Evolutionary conservation across 768 basidiomycete genomes (phyloP), one percentile per base, ranked within the genome.

Genomic region (Pleurotus eryngii): DNA sequence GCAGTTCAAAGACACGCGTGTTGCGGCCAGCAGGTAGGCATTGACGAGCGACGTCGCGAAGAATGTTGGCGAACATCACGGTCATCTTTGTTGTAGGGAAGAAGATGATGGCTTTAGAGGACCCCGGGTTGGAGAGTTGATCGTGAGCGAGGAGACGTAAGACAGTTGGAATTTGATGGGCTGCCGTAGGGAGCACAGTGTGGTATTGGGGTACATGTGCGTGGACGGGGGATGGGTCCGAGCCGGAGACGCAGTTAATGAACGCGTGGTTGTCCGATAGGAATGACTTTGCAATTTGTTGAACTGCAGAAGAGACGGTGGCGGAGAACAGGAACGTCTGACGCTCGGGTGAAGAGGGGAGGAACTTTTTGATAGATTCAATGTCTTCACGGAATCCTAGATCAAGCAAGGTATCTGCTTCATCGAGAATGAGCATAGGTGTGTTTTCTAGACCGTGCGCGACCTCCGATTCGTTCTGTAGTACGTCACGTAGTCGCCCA

Each of bases 301-400:
- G 83, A 60, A 97, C 87, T 3, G 79, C 78, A 3, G 70, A 76
- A 0, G 90, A 87, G 37, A 95, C 84, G 2, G 93, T 95, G 20
- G 95, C 94, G 12, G 90, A 92, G 73, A 96, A 95, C 56, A 98
- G 77, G 74, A 96, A 87, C 0, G 94, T 96, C 67, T 95, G 94
- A n/a, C 93, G 85, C 54, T 82, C 67, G 0, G 86, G 82, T 1
- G 72, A 64, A 17, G 74, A 73, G 6, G 89, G 87, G n/a, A 95
- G 76, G 64, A 76, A 79, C 3, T 74, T 66, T 26, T 80, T 70
- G 63, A 96, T 92, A 1, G 80, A 83, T 18, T 90, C 83, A 27
- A 98, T 84, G 64, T 96, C 95, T 20, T 86, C 81, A 3, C 89
- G 82, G 81, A 96, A 97, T 62, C 95, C 95, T 87, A 95, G 89